Evolutionary conservation across 1,139 yeast species (phyloP).

Genomic region (Schwanniomyces etchellsii): DNA sequence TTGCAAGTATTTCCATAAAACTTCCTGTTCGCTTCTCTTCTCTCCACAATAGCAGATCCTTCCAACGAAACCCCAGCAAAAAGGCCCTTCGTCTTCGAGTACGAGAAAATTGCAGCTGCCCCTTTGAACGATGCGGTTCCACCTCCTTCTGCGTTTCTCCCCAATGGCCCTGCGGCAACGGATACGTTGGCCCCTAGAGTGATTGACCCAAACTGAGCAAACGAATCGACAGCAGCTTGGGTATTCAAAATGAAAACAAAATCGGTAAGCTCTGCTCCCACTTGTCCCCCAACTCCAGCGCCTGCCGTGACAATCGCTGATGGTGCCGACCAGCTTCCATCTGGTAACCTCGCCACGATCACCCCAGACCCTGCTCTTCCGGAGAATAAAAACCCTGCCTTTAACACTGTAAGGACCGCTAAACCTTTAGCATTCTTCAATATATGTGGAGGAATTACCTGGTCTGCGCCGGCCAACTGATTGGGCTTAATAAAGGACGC

Average conservation of each 20-base stretch:
- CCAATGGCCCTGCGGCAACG: constrained; percentile 97
- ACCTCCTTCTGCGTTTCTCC: constrained; percentile 97
- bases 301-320: constrained; percentile 95
- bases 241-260: constrained; percentile 90
- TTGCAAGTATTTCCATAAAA: constrained; percentile 87
- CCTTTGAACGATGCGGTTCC: constrained; percentile 88
- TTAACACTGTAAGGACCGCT: constrained; percentile 84
- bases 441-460: constrained; percentile 85
- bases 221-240: constrained; percentile 84
- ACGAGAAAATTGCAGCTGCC: constrained; percentile 88
- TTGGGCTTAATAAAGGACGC: constrained; percentile 93
- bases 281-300: constrained; percentile 97
- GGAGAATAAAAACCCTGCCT: constrained; percentile 93
- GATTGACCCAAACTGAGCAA: constrained; percentile 90
- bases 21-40: constrained; percentile 94
- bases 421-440: constrained; percentile 89
- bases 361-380: constrained; percentile 98
- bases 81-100: constrained; percentile 92
- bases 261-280: constrained; percentile 95
- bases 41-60: constrained; percentile 90
- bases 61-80: constrained; percentile 97
- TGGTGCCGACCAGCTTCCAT: constrained; percentile 98
- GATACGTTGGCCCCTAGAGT: constrained; percentile 95
- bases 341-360: constrained; percentile 87
- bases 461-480: constrained; percentile 84